Evolutionary conservation across 2,329 filamentous ascomycete genomes (phyloP).

Genomic region (Fusarium annulatum): DNA sequence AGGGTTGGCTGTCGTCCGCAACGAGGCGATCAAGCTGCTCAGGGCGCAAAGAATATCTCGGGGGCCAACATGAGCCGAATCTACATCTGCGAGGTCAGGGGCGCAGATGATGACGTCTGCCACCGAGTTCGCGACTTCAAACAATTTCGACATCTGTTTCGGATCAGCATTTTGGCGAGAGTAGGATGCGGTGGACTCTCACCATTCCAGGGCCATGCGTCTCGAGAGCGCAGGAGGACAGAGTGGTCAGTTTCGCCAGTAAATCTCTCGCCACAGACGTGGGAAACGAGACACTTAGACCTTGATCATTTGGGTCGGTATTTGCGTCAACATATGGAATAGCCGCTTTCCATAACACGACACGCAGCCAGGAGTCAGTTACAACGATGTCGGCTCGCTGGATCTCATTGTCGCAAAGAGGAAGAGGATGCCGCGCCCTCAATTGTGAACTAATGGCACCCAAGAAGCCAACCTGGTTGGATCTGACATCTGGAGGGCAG

Average conservation of each 20-base stretch:
- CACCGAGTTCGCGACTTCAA: conserved; percentile 27
- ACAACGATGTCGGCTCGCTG: conserved; percentile 22
- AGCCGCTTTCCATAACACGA: conserved; percentile 25
- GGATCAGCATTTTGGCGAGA: not conserved
- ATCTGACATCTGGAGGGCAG: conserved; percentile 13
- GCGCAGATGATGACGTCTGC: conserved; percentile 28
- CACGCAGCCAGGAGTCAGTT: conserved; percentile 20
- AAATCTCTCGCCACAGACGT: conserved; percentile 20
- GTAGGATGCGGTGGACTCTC: rapidly evolving
- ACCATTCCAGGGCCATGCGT: conserved; percentile 26
- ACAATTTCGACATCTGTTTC: conserved; percentile 16
- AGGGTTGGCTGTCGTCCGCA: conserved; percentile 14
- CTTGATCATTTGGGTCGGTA: conserved; percentile 16
- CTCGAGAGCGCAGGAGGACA: conserved; percentile 19
- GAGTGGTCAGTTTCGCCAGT: conserved; percentile 10
- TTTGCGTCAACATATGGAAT: conserved; percentile 14
- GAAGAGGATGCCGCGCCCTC: not conserved
- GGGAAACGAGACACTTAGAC: conserved; percentile 20
- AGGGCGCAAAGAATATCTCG: conserved; percentile 16
- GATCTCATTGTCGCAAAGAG: conserved; percentile 12
- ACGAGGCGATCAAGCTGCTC: conserved; percentile 13
- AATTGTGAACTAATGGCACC: conserved; percentile 18
- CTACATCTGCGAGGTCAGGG: conserved; percentile 17
- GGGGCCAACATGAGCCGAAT: conserved; percentile 5
- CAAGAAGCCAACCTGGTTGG: not conserved